These are phyloP conservation scores for Dujonia santamariae DNA, from an alignment of 1,139 yeast species.

Conservation along the genomic window DNA sequence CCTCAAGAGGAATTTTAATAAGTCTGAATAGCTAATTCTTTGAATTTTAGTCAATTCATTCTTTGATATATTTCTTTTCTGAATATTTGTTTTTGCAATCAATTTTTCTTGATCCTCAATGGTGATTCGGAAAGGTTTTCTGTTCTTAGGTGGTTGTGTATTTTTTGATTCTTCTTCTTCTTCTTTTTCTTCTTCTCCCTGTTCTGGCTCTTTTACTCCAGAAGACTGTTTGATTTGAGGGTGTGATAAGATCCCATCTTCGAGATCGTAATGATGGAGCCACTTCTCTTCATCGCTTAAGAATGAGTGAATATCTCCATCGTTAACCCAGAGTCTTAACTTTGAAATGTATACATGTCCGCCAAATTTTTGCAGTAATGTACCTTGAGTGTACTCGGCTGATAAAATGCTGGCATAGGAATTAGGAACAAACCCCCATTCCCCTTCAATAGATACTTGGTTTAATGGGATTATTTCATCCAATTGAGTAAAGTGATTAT, in stretches of 20 bases:
- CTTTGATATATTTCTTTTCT: no score
- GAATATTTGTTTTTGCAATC: no score
- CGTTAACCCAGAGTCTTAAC: conserved; percentile 29
- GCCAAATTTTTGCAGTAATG: conserved; percentile 22
- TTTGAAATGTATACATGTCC: conserved; percentile 29
- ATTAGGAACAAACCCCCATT: conserved; percentile 23
- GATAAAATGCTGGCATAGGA: conserved; percentile 24
- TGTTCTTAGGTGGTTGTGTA: no score
- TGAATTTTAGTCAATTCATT: background rate
- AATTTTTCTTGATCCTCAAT: no score
- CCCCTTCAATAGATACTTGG: conserved; percentile 18
- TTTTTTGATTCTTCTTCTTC: no score
- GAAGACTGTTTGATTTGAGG: no score
- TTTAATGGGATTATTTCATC: conserved; percentile 32
- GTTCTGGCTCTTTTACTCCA: no score
- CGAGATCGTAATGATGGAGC: no score
- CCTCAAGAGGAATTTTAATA: background rate
- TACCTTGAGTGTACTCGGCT: conserved; percentile 27
- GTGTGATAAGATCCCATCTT: no score
- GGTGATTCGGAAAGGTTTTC: no score
- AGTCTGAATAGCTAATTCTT: background rate
- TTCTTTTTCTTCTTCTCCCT: no score
- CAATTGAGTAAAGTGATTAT: conserved; percentile 35
- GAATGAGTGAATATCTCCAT: conserved; percentile 5
- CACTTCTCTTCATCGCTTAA: background rate